Conservation (phyloP, 2,329 filamentous ascomycete genomes). For the Pseudocercospora pini-densiflorae region DNA sequence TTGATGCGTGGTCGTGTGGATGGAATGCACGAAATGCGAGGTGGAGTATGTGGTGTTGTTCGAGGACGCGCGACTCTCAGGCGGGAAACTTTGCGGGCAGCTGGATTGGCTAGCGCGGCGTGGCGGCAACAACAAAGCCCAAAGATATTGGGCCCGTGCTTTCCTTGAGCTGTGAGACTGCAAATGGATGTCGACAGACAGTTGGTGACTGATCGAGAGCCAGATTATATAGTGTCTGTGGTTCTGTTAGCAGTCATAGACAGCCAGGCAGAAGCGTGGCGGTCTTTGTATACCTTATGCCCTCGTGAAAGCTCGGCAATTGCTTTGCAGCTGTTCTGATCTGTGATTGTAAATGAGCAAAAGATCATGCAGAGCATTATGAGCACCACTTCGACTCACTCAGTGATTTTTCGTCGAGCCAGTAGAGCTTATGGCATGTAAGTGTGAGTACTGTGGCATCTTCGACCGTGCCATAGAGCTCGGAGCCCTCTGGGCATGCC, state of each 20-base stretch:
- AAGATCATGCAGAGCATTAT: not conserved
- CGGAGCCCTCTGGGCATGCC: constrained; percentile 14
- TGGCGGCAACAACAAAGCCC: not conserved
- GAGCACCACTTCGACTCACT: not conserved
- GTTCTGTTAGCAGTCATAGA: not conserved
- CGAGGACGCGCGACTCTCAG: constrained; percentile 15
- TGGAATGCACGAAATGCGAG: constrained; percentile 16
- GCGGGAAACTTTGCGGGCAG: constrained; percentile 7
- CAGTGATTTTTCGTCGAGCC: not conserved
- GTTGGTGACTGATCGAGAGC: not conserved
- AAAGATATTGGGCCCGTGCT: constrained; percentile 2
- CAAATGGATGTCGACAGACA: not conserved
- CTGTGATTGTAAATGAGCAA: constrained; percentile 13
- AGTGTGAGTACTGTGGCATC: not conserved
- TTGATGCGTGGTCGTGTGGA: constrained; percentile 15
- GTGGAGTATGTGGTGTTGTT: constrained; percentile 18
- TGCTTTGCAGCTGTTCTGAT: not conserved
- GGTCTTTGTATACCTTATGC: not conserved
- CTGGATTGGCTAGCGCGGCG: constrained; percentile 2
- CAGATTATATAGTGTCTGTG: not conserved
- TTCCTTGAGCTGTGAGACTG: not conserved
- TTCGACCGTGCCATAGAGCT: constrained; percentile 9
- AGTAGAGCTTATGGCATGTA: not conserved
- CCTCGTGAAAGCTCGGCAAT: not conserved
- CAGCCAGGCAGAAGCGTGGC: constrained; percentile 7